Conservation (phyloP, 495 filamentous ascomycete species). For the Penicillium steckii region DNA sequence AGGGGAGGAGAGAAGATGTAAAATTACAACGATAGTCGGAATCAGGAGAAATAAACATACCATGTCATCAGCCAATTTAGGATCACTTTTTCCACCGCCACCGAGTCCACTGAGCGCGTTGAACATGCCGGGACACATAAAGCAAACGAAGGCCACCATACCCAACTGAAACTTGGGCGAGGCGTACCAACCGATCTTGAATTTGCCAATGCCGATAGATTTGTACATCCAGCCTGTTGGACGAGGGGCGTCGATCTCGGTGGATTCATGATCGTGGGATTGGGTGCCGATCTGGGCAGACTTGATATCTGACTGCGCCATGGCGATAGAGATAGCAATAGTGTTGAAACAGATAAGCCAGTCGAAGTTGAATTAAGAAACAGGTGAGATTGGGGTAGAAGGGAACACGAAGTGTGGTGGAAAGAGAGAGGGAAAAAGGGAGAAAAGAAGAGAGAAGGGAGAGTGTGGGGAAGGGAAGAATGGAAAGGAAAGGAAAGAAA, state of each 20-base stretch:
- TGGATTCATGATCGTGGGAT: background rate
- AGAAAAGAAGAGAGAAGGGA: slow-evolving; percentile 1
- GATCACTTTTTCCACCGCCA: slow-evolving; percentile 49
- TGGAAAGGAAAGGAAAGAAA: background rate
- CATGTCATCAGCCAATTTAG: slow-evolving; percentile 38
- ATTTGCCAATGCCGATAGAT: slow-evolving; percentile 44
- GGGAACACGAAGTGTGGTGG: background rate
- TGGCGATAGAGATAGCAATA: slow-evolving; percentile 1
- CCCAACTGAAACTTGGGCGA: slow-evolving; percentile 59
- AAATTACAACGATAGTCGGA: too few species aligned
- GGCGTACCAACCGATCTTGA: slow-evolving; percentile 64
- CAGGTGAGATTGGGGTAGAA: background rate
- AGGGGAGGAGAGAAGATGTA: too few species aligned
- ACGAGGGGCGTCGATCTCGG: slow-evolving; percentile 3
- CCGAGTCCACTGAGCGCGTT: slow-evolving; percentile 62
- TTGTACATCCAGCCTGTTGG: slow-evolving; percentile 52
- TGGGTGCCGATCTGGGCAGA: slow-evolving; percentile 9
- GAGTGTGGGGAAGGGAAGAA: background rate
- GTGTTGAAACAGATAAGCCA: too few species aligned
- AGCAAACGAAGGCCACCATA: slow-evolving; percentile 64
- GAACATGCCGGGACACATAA: slow-evolving; percentile 82
- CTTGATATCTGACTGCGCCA: slow-evolving; percentile 18
- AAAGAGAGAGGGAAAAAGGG: background rate
- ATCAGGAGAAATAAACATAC: too few species aligned
- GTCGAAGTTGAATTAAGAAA: too few species aligned